Evolutionary conservation across 139 green algal genomes (phyloP), one percentile per base, ranked within the genome.

Genomic region (Ulvella scutata): DNA sequence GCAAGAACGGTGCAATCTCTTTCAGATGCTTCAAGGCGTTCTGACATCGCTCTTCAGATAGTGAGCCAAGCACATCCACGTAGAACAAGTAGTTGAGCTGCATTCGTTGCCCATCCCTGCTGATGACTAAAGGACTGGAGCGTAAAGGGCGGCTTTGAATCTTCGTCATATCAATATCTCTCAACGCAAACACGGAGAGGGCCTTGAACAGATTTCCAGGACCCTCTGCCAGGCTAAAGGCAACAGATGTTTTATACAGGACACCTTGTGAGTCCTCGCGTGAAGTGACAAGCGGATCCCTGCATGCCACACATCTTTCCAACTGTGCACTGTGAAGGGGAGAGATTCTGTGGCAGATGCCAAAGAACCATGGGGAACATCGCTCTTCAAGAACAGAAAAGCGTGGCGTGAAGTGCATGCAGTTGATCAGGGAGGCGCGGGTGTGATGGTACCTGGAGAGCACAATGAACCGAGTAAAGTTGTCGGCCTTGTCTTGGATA

Each of bases 81-180:
- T 97, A 97, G 85, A 99, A 98, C 0, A 99, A 83, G 87, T 97
- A 98, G 76, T 96, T 92, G 82, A 97, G 98, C 74, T 82, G 83
- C 17, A 9, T 67, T 10, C 0, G 31, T 26, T 67, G 51, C 33
- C 51, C 51, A 67, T 67, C 20, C 29, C 37, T 23, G 38, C 43
- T 74, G 34, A 51, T 37, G 29, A 89, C 62, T 23, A 95, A 78
- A 23, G 92, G 89, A 74, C 90, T 84, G 39, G 51, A 86, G 3
- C 88, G 81, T 84, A 97, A 85, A 23, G 94, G 92, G 20, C 94
- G 80, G 6, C 87, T 94, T 88, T 98, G 93, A 33, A 98, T 96
- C 84, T 98, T 96, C 21, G 91, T 96, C 82, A 97, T 84, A 86
- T 98, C 88, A 75, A 99, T 96, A 83, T 97, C 91, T 0, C 94